Conservation (phyloP, 2,329 filamentous ascomycete genomes). For the Coniochaeta sp. region DNA sequence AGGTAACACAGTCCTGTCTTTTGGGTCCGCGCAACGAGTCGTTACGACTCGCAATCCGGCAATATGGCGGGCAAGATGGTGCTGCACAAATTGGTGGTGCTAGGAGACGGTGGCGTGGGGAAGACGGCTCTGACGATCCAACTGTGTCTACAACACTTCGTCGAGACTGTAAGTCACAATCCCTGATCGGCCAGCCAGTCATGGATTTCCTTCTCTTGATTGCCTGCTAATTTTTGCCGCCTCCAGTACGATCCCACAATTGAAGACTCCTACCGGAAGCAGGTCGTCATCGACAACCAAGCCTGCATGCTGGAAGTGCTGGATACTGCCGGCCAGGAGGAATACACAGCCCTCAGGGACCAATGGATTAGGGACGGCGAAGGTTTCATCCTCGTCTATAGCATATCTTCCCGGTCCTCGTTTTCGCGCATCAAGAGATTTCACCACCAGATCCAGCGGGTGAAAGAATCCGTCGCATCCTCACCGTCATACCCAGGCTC, state of each 20-base stretch:
- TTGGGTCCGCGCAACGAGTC: not conserved
- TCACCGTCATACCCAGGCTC: conserved; percentile 74
- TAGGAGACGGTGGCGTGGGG: conserved; percentile 88
- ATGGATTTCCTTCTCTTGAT: not conserved
- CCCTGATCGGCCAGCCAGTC: not conserved
- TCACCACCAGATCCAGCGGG: conserved; percentile 92
- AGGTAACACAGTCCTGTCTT: not conserved
- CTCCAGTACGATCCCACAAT: conserved; percentile 76
- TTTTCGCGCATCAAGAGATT: conserved; percentile 94
- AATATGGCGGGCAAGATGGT: conserved; percentile 90
- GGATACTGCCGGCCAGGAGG: conserved; percentile 96
- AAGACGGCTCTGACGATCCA: conserved; percentile 94
- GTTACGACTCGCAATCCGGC: conserved; percentile 4
- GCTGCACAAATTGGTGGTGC: conserved; percentile 90
- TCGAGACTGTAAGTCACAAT: conserved; percentile 66
- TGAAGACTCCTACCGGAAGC: conserved; percentile 82
- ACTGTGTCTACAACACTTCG: conserved; percentile 96
- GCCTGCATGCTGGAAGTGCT: conserved; percentile 97
- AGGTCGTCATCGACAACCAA: conserved; percentile 87
- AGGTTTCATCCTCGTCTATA: conserved; percentile 96
- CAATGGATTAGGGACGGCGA: conserved; percentile 99
- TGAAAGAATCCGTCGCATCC: conserved; percentile 81
- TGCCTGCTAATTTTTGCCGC: conserved; percentile 6
- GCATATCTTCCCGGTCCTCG: conserved; percentile 93
- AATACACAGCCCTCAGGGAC: conserved; percentile 93